Evolutionary conservation across 352 stramenopile genomes (phyloP), one percentile per base, ranked within the genome.

Genomic region (Globisporangium barbulae): DNA sequence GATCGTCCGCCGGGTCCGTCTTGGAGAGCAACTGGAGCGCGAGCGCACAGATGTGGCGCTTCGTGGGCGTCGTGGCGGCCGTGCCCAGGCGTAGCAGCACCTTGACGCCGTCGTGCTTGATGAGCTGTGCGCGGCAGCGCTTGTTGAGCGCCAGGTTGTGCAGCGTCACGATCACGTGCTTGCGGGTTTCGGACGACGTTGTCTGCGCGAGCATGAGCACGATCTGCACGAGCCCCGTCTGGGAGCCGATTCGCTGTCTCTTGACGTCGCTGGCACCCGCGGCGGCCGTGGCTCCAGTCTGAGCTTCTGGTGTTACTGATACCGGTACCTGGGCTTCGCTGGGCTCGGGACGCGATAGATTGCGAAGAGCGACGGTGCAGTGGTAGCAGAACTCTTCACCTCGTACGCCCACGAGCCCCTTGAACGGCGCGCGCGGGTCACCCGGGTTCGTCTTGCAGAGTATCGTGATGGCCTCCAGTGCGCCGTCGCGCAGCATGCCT

Each of bases 21-120:
- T 72, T 78, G 21, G 82, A 71, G 28, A 94, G 75, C 15, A 68
- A 63, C 47, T 93, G 83, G 37, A 94, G 67, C 22, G 85, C 69
- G 19, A 91, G 63, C 0, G 78, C 69, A 28, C 81, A 91, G 31
- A 91, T 69, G 56, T 94, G 83, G 22, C 82, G 77, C 74, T 89
- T 85, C 52, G 85, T 74, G 6, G 72, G 59, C 2, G 74, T 72
- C 33, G 71, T 63, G 2, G 79, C 70, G 31, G 37, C 83, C 13
- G 72, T 79, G 1, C 71, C 79, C 19, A 92, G 72, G 1, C 73
- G 70, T 17, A 93, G 63, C 17, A 92, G 67, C 39, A 76, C 74
- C 59, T 89, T 90, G n/a, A 92, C 81, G n/a, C 75, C 85, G 56
- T 94, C 82, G 62, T 90, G 68, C 67, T 88, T 86, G 68, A 93